Evolutionary conservation across 192 early-diverging fungal genomes (phyloP).

Genomic region (Coemansia sp.): DNA sequence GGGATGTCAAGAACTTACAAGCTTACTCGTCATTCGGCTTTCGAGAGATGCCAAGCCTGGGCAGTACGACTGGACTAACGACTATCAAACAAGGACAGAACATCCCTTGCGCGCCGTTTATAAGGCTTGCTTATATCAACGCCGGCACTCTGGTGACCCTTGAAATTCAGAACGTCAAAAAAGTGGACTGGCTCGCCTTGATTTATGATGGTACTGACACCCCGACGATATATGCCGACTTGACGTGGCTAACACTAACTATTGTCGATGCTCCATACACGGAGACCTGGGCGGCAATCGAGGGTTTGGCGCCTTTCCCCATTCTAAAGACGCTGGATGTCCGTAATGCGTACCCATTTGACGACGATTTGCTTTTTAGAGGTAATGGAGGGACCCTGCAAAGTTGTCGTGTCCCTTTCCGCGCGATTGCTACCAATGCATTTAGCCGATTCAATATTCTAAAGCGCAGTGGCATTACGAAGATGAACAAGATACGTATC

Average conservation of each 20-base stretch:
- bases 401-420: neutral
- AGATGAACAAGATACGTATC: neutral
- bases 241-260: neutral
- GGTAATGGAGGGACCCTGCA: neutral
- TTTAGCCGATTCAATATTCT: neutral
- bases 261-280: neutral
- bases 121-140: neutral
- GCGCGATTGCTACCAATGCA: neutral
- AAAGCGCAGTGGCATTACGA: neutral
- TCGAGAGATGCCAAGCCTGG: too few species aligned
- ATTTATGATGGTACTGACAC: neutral
- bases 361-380: neutral
- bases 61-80: too few species aligned
- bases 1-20: too few species aligned
- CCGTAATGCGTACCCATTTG: neutral
- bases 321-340: neutral
- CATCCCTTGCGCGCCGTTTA: neutral
- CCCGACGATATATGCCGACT: neutral
- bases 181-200: neutral
- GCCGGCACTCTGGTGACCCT: neutral
- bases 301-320: neutral
- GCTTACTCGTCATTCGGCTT: too few species aligned
- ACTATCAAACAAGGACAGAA: neutral
- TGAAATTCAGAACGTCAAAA: neutral
- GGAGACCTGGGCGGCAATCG: neutral